Evolutionary conservation across 176 grass and related monocot genomes (phyloP).

Genomic region (Pontederia paniculata): DNA sequence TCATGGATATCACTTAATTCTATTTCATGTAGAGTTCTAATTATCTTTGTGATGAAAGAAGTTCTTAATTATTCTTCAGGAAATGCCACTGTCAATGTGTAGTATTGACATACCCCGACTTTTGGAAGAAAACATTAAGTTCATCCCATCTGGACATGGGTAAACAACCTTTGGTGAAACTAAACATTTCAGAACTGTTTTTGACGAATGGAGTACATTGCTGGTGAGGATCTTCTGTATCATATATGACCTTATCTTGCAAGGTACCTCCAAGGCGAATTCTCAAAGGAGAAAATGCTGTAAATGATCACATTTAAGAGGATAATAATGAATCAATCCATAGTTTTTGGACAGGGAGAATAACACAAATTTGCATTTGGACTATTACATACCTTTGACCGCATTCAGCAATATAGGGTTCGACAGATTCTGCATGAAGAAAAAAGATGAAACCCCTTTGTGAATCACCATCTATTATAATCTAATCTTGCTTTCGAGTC

Average conservation of each 20-base stretch:
- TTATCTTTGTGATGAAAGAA: too few relatives aligned
- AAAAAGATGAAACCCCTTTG: constrained; percentile 26
- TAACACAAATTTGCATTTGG: too few relatives aligned
- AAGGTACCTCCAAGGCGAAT: constrained; percentile 75
- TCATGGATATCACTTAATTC: neutral
- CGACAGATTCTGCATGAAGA: constrained; percentile 58
- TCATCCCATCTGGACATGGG: constrained; percentile 89
- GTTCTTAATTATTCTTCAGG: too few relatives aligned
- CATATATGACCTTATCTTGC: constrained; percentile 75
- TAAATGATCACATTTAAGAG: neutral
- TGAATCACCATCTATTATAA: constrained; percentile 26
- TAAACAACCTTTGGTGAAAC: constrained; percentile 69
- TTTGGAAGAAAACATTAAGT: constrained; percentile 70
- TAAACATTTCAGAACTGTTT: constrained; percentile 62
- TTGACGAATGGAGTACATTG: constrained; percentile 49
- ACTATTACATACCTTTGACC: constrained; percentile 44
- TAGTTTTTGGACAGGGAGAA: too few relatives aligned
- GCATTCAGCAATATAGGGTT: constrained; percentile 71
- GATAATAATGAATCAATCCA: neutral
- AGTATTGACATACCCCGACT: constrained; percentile 36
- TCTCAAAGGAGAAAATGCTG: constrained; percentile 86
- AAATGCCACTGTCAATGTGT: too few relatives aligned
- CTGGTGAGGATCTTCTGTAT: constrained; percentile 20
- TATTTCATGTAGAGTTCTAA: too few relatives aligned
- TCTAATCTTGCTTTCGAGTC: too few relatives aligned